Base-by-base conservation (phyloP, 176 grass and related monocot species). In the Carex cristatella region DNA sequence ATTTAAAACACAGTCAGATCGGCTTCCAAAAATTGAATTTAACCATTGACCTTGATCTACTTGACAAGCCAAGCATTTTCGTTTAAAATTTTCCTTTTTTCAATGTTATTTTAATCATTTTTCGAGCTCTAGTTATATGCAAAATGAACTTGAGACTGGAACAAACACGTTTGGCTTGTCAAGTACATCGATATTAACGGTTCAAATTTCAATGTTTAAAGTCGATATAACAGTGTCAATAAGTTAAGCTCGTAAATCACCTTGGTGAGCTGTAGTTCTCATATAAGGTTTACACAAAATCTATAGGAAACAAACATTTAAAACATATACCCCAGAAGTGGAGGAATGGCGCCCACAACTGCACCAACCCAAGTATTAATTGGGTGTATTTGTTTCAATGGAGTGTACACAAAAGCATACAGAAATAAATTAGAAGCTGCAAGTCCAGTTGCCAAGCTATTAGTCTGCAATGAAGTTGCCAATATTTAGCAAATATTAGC, bases 291-390 rank as follows among this genome's bases (percentile, higher is more conserved):
- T 76, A 54, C 71, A 54, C 7, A 54, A 65, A 66, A 80, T 37
- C 4, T 66, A 53, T 33, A 65, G n/a, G 55, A 66, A 69, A 79
- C 4, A 86, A 77, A 84, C 69, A 57, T 7, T 83, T 44, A 92
- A 72, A 75, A 86, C 65, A 84, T 75, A 56, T 93, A 95, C 93
- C 95, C 95, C 46, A 98, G 87, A 90, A 98, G 95, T 71, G 95
- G 95, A 64, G 95, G 95, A 90, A 98, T 98, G 69, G 95, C 95
- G 65, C 95, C 93, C 87, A 98, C 89, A 81, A 98, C 59, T 67
- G 95, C 95, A 84, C 95, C 95, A 84, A 98, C 95, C 95, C 95
- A 98, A 90, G 95, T 98, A 92, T 98, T 98, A 42, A 92, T 69
- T 44, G 95, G 95, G 77, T 98, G 95, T 89, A 98, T 94, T 89